Conservation (phyloP, 176 grass and related monocot species). For the Oryza coarctata region DNA sequence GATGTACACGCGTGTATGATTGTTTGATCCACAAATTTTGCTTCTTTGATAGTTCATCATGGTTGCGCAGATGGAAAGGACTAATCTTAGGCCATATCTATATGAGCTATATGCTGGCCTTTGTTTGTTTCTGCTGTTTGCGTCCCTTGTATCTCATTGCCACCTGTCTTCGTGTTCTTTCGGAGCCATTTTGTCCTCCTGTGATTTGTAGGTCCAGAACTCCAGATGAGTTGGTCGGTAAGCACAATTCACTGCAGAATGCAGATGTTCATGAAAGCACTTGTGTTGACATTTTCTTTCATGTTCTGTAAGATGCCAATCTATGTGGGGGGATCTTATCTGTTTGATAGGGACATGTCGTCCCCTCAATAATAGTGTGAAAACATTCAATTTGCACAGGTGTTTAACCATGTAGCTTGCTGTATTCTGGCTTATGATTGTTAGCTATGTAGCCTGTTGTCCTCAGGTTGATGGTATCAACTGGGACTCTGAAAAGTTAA, state of each 20-base stretch:
- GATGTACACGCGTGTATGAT: background rate
- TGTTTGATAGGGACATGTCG: constrained; percentile 7
- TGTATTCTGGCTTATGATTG: constrained; percentile 10
- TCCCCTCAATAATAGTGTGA: background rate
- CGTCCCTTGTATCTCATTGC: background rate
- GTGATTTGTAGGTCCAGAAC: constrained; percentile 14
- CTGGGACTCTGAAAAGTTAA: background rate
- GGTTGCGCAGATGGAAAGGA: background rate
- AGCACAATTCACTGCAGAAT: background rate
- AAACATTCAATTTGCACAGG: background rate
- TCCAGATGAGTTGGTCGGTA: background rate
- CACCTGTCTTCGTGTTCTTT: background rate
- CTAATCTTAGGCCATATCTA: background rate
- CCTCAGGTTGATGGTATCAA: background rate
- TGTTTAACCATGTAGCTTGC: background rate
- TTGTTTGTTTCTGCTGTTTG: constrained; percentile 19
- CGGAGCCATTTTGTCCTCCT: constrained; percentile 12
- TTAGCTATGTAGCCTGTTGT: background rate
- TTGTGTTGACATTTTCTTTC: background rate
- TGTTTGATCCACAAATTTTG: constrained; percentile 1
- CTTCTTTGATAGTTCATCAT: background rate
- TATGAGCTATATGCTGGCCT: constrained; percentile 13
- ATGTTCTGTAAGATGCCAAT: background rate
- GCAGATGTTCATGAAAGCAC: background rate
- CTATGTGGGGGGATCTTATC: constrained; percentile 3